phyloP scores from a whole-genome alignment of 2,329 filamentous ascomycete species.

The Lachnellula cervina region DNA sequence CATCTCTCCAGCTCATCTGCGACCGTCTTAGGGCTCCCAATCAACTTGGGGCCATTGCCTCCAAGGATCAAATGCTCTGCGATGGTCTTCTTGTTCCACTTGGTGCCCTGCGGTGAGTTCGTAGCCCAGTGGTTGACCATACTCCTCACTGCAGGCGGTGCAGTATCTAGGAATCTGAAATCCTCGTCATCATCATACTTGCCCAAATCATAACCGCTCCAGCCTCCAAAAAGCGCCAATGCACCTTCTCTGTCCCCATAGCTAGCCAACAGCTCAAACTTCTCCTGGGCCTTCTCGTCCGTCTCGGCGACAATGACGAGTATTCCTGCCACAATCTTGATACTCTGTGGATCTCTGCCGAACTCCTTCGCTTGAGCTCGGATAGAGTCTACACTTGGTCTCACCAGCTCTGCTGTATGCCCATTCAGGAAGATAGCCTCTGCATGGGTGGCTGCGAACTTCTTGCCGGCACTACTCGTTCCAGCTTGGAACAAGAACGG shows the following conservation, averaged over 20 bases:
- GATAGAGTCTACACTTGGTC: slow-evolving; percentile 59
- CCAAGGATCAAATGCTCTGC: slow-evolving; percentile 25
- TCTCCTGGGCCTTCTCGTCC: slow-evolving; percentile 60
- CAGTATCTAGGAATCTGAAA: slow-evolving; percentile 47
- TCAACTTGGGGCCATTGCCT: slow-evolving; percentile 23
- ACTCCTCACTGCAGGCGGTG: slow-evolving; percentile 42
- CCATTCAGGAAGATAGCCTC: slow-evolving; percentile 66
- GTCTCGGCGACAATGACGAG: slow-evolving; percentile 62
- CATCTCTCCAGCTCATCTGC: slow-evolving; percentile 26
- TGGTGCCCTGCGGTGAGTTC: slow-evolving; percentile 29
- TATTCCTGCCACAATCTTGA: slow-evolving; percentile 65
- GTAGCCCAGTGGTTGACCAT: slow-evolving; percentile 44
- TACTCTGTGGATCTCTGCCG: slow-evolving; percentile 53
- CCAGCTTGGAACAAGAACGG: slow-evolving; percentile 55
- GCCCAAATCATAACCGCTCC: slow-evolving; percentile 64
- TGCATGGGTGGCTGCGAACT: slow-evolving; percentile 62
- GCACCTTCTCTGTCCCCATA: slow-evolving; percentile 64
- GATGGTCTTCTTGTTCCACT: slow-evolving; percentile 34
- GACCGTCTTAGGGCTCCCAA: slow-evolving; percentile 21
- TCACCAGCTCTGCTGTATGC: slow-evolving; percentile 57
- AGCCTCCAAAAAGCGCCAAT: slow-evolving; percentile 66
- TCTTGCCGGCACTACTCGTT: slow-evolving; percentile 60
- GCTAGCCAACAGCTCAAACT: slow-evolving; percentile 55
- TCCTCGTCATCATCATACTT: slow-evolving; percentile 60
- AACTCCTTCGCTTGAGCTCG: slow-evolving; percentile 43